Percentiles rank a stretch among this genome's conserved stretches.
Conservation (phyloP, 192 early-diverging fungal species). For the Coemansia sp. region DNA sequence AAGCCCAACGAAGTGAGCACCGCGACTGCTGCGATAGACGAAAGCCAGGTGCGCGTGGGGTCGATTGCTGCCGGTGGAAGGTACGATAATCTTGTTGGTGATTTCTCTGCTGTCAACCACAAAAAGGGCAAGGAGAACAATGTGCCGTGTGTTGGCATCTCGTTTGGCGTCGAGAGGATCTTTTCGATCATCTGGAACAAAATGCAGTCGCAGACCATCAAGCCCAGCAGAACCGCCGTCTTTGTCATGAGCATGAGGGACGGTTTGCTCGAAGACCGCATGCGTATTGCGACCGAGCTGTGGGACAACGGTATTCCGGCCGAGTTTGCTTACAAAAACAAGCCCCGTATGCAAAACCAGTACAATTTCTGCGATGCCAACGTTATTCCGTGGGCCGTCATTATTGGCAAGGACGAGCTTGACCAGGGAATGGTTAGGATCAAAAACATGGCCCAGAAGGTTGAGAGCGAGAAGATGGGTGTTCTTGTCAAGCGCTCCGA, state of each 20-base stretch:
- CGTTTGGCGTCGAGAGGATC: slow-evolving; percentile 95
- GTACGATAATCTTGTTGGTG: slow-evolving; percentile 96
- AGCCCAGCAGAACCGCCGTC: slow-evolving; percentile 78
- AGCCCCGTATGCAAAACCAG: slow-evolving; percentile 79
- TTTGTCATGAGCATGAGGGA: slow-evolving; percentile 81
- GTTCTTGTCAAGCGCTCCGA: slow-evolving; percentile 56
- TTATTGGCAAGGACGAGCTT: slow-evolving; percentile 83
- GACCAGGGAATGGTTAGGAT: slow-evolving; percentile 79
- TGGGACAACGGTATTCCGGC: slow-evolving; percentile 92
- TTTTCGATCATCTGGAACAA: slow-evolving; percentile 82
- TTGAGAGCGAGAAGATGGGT: slow-evolving; percentile 48
- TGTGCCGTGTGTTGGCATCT: slow-evolving; percentile 95
- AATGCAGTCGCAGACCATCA: slow-evolving; percentile 58
- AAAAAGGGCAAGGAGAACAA: slow-evolving; percentile 59
- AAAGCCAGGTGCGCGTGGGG: slow-evolving; percentile 81
- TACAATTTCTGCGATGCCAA: slow-evolving; percentile 80
- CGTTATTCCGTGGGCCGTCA: slow-evolving; percentile 87
- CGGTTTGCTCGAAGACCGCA: slow-evolving; percentile 85
- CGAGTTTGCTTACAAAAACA: slow-evolving; percentile 91
- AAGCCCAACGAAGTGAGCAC: slow-evolving; percentile 14
- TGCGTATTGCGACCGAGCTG: slow-evolving; percentile 81
- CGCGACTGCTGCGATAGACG: slow-evolving; percentile 56
- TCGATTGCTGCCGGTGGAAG: slow-evolving; percentile 97
- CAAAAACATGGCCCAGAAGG: slow-evolving; percentile 70
- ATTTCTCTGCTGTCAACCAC: slow-evolving; percentile 70